Conservation (phyloP, 192 early-diverging fungal species). For the Gamsiella multidivaricata region DNA sequence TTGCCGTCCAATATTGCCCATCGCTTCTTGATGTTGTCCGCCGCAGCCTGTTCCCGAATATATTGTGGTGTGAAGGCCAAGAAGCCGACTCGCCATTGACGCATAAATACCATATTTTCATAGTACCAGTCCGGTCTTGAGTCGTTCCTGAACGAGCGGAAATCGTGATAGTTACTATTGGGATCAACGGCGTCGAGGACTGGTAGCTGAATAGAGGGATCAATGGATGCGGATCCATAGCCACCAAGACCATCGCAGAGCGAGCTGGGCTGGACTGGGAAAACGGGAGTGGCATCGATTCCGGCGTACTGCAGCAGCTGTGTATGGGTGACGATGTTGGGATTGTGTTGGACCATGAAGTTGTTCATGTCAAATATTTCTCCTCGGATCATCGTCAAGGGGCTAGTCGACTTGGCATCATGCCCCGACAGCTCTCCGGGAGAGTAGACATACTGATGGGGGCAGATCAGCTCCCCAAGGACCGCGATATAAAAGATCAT, state of each 20-base stretch:
- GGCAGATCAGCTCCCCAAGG: conserved; percentile 81
- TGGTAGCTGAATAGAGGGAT: conserved; percentile 58
- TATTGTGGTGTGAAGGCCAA: conserved; percentile 70
- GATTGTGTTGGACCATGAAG: conserved; percentile 68
- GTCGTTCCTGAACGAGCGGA: conserved; percentile 70
- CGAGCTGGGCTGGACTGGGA: conserved; percentile 74
- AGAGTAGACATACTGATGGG: conserved; percentile 78
- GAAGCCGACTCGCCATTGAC: conserved; percentile 73
- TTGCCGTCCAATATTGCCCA: conserved; percentile 76
- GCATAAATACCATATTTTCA: conserved; percentile 68
- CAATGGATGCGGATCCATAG: conserved; percentile 56
- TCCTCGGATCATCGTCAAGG: conserved; percentile 79
- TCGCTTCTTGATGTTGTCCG: conserved; percentile 61
- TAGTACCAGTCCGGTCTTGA: conserved; percentile 77
- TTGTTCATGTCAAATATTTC: conserved; percentile 84
- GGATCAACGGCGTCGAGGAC: conserved; percentile 63
- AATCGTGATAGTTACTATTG: conserved; percentile 76
- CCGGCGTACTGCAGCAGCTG: conserved; percentile 71
- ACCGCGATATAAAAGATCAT: conserved; percentile 89
- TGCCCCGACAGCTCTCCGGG: conserved; percentile 65
- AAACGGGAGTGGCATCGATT: conserved; percentile 69
- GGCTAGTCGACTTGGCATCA: conserved; percentile 43
- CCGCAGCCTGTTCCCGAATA: conserved; percentile 66
- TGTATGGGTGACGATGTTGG: conserved; percentile 53
- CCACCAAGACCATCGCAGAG: conserved; percentile 69